phyloP scores from a whole-genome alignment of 805 yeast genomes.

The Candida tammaniensis region DNA sequence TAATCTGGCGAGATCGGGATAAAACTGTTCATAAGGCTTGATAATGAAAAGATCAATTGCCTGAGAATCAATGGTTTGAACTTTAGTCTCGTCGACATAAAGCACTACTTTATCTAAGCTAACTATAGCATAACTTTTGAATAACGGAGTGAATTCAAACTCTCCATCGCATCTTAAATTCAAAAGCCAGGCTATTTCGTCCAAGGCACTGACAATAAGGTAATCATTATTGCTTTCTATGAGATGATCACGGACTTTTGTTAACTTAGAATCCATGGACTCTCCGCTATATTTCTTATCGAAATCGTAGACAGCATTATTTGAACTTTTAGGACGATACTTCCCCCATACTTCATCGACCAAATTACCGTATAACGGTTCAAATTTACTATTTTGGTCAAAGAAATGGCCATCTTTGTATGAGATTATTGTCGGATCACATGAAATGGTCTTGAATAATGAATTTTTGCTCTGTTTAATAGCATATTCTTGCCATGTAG shows the following conservation, averaged over 20 bases:
- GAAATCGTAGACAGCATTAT: constrained; percentile 30
- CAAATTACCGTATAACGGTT: constrained; percentile 31
- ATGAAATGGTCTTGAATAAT: constrained; percentile 59
- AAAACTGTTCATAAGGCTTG: constrained; percentile 56
- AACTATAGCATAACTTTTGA: constrained; percentile 60
- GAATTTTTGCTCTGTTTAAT: constrained; percentile 53
- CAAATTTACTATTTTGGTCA: constrained; percentile 22
- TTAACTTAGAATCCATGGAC: constrained; percentile 26
- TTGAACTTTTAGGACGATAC: constrained; percentile 31
- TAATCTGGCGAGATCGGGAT: constrained; percentile 48
- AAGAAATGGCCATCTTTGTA: constrained; percentile 44
- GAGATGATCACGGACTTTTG: constrained; percentile 29
- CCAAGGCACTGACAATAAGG: constrained; percentile 58
- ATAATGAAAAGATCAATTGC: constrained; percentile 33
- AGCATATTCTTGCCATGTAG: constrained; percentile 78
- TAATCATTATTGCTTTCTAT: constrained; percentile 18
- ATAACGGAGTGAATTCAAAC: constrained; percentile 82
- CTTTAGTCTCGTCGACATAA: constrained; percentile 51
- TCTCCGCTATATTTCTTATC: constrained; percentile 33
- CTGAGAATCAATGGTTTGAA: constrained; percentile 25
- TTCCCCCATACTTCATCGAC: constrained; percentile 38
- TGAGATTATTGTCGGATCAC: constrained; percentile 76
- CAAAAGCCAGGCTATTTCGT: constrained; percentile 85
- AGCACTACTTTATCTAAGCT: constrained; percentile 38
- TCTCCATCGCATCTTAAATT: constrained; percentile 68